Evolutionary conservation across 768 basidiomycete species (phyloP), one percentile per base, ranked within the genome.

Genomic region (Trametes punicea): DNA sequence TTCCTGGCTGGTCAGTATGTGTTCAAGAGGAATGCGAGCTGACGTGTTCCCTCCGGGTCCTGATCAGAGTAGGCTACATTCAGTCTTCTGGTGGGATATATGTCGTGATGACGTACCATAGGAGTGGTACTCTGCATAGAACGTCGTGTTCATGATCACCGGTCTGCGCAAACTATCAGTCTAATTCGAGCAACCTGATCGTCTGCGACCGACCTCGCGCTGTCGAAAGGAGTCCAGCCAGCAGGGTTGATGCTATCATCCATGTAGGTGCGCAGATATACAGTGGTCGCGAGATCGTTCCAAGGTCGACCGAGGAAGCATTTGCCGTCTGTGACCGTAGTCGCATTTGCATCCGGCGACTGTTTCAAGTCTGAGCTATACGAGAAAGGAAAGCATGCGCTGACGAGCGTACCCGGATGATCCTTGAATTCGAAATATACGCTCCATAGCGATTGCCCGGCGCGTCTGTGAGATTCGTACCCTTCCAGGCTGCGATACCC

Each of bases 241-340:
- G 64, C 73, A 1, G 82, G 74, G 6, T 70, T 45, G 30, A 85
- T 75, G 59, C 75, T 81, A 11, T 77, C 71, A 50, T 86, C 83
- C 83, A 86, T 86, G 47, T 74, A 78, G 0, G 77, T 83, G 5
- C 68, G 69, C 7, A 85, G 66, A 56, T 71, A 86, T 1, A 86
- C 78, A 0, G 81, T 77, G 0, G 75, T 75, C 0, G 83, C 80
- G 6, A 81, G 67, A 47, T 79, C 75, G 64, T 84, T 85, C 85
- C 85, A 87, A 0, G 85, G 84, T 2, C 85, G 77, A 73, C 84
- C 83, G 8, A 87, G 71, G 66, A 74, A 85, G 60, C 83, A 83
- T 7, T 62, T 63, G 2, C 71, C 73, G 5, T 65, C 63, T 4
- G 79, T 81, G 16, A 74, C 70, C 0, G 75, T 71, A 0, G 79